Percentiles rank a stretch among this genome's conserved stretches.
Evolutionary conservation across 345 rosid genomes (phyloP).

Genomic region (Camelina neglecta): DNA sequence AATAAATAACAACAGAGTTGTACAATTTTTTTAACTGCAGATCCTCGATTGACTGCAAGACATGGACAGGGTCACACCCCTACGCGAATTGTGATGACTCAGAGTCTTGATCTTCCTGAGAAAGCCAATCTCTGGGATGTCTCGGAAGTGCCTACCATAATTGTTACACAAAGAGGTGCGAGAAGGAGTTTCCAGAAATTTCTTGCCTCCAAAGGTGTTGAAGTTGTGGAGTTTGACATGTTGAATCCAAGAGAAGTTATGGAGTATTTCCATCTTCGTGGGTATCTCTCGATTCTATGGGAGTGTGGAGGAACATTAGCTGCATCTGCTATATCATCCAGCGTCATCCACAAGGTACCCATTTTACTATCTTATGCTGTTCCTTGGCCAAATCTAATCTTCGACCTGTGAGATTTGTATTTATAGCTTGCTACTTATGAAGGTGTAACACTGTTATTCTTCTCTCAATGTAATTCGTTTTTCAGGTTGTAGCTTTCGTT

Average conservation of each 20-base stretch:
- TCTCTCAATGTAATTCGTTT: neutral
- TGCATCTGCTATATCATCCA: constrained; percentile 88
- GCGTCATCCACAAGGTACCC: constrained; percentile 88
- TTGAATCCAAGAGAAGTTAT: constrained; percentile 89
- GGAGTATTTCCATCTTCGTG: constrained; percentile 93
- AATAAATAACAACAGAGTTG: neutral
- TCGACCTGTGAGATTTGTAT: no score
- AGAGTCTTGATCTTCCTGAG: constrained; percentile 83
- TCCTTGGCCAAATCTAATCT: neutral
- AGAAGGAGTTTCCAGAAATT: constrained; percentile 80
- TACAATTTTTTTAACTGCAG: constrained; percentile 45
- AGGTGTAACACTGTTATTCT: neutral
- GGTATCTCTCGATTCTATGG: constrained; percentile 93
- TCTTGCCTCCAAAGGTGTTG: constrained; percentile 88
- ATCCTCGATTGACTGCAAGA: constrained; percentile 87
- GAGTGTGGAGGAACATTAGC: constrained; percentile 94
- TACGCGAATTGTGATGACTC: constrained; percentile 79
- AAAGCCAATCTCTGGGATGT: constrained; percentile 91
- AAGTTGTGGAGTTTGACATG: constrained; percentile 95
- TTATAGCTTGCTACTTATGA: no score
- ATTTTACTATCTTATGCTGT: neutral
- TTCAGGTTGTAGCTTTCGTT: constrained; percentile 88
- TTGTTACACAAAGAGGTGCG: constrained; percentile 92
- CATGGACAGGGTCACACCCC: constrained; percentile 93
- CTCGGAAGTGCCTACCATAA: constrained; percentile 80